Evolutionary conservation across 306 rosid genomes (phyloP), one percentile per base, ranked within the genome.

Genomic region (Albizia julibrissin): DNA sequence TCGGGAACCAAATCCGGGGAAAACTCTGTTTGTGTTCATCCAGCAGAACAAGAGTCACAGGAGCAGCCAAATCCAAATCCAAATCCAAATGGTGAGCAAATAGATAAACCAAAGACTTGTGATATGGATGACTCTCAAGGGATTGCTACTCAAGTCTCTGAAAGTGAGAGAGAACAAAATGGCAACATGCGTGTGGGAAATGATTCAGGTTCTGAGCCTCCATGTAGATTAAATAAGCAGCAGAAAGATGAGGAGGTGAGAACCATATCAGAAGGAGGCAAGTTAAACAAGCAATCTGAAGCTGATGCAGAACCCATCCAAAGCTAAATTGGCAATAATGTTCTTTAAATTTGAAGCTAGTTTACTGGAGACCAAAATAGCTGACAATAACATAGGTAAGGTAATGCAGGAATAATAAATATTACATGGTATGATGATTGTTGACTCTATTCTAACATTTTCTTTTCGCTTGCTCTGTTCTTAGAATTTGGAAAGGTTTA

Each of bases 241-340:
- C 61, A 68, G 84, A 74, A 54, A 80, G 82, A 43, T 69, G 80
- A 43, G 61, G 81, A 87, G 71, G 76, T 79, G 44, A 44, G 78
- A 72, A n/a, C 83, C 71, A 73, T 42, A 62, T 46, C 80, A 77
- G 88, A 78, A 80, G 88, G 79, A 52, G 80, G 72, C 77, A 80
- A 83, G 34, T 71, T 72, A 75, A 73, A 71, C 18, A 74, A 84
- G 82, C 84, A 27, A 85, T 37, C 85, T 77, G 75, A 77, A 75
- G 76, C 91, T 79, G 90, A 81, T 75, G 84, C 84, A 49, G 87
- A 89, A 81, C 80, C 88, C 16, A 81, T 92, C 67, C 70, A 72
- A 43, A 86, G 87, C 89, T 91, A 80, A 87, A 75, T 76, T 81
- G 75, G 82, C 80, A 44, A n/a, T 78, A 50, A n/a, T 78, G 79